phyloP scores from a whole-genome alignment of 139 green algal genomes.

The Micractinium conductrix region DNA sequence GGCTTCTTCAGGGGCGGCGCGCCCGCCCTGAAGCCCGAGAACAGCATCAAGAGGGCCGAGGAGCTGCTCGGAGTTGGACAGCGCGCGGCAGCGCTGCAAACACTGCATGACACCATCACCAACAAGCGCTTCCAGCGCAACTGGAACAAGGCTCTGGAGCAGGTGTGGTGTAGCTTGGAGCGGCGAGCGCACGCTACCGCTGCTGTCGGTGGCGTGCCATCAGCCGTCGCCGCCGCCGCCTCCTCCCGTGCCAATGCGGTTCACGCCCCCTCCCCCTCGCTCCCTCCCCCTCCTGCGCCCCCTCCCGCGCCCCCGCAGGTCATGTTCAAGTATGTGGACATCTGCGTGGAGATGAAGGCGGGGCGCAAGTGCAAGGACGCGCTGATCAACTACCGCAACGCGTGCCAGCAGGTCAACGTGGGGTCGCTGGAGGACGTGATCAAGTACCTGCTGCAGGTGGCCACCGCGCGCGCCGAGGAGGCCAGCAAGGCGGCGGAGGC shows the following conservation, averaged over 20 bases:
- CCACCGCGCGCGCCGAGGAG: slow-evolving; percentile 89
- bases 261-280: neutral
- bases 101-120: slow-evolving; percentile 96
- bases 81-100: slow-evolving; percentile 44
- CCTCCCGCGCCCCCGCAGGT: slow-evolving; percentile 70
- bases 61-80: slow-evolving; percentile 91
- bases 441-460: slow-evolving; percentile 96
- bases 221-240: neutral
- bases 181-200: too few species aligned
- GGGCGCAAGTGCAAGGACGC: slow-evolving; percentile 97
- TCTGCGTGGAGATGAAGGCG: slow-evolving; percentile 93
- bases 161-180: slow-evolving; percentile 24
- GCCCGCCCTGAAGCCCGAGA: slow-evolving; percentile 92
- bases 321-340: slow-evolving; percentile 97
- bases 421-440: slow-evolving; percentile 89
- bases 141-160: slow-evolving; percentile 87
- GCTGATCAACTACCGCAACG: slow-evolving; percentile 98
- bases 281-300: neutral
- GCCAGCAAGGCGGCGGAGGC: slow-evolving; percentile 82
- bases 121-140: slow-evolving; percentile 95
- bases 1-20: slow-evolving; percentile 46
- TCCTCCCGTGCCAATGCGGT: neutral
- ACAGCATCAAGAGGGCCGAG: slow-evolving; percentile 97
- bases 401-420: slow-evolving; percentile 97
- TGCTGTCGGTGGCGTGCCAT: neutral